Base-by-base conservation (phyloP, 2,329 filamentous ascomycete species). In the Trichoderma atrobrunneum region DNA sequence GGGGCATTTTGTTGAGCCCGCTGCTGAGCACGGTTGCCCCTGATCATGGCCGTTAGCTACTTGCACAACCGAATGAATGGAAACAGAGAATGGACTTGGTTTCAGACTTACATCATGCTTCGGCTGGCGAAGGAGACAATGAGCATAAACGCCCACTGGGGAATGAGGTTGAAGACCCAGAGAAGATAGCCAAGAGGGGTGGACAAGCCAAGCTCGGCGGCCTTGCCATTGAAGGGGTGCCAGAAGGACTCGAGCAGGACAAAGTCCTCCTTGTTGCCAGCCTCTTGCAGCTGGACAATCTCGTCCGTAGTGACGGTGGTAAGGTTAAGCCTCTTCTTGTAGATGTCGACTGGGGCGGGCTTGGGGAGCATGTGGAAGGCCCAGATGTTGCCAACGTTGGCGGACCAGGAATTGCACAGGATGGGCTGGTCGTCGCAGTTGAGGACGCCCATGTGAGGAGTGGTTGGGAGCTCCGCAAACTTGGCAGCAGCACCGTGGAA, bases 91-190 rank as follows among this genome's bases (percentile, higher is more conserved):
- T 6, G 21, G 16, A 14, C 7, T 43, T 43, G 39, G 1, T 16
- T 48, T 24, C 18, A 34, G 39, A 86, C 91, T 87, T 84, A 94
- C 93, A 95, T 94, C 81, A 95, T 87, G 72, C 85, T 88, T 79
- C 92, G 87, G 86, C 90, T 93, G 74, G 92, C 78, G 80, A 95
- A 90, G 68, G 91, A 93, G 76, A 95, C 86, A 63, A 88, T 79
- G 76, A 95, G 86, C 93, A 95, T 95, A 78, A 94, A 90, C 70
- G 89, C 82, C 93, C 93, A 95, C 84, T 91, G 90, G 72, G 92
- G 88, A 72, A 93, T 82, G 63, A 91, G 82, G 77, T 87, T 86
- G 78, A 92, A 89, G 75, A 85, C 85, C 88, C 89, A 94, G 76
- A 93, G 85, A 66, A 87, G 76, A 79, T 93, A 94, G 72, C 87